These are phyloP conservation scores for Lophiostoma macrostomum DNA, from an alignment of 495 filamentous ascomycete genomes.

Conservation along the genomic window DNA sequence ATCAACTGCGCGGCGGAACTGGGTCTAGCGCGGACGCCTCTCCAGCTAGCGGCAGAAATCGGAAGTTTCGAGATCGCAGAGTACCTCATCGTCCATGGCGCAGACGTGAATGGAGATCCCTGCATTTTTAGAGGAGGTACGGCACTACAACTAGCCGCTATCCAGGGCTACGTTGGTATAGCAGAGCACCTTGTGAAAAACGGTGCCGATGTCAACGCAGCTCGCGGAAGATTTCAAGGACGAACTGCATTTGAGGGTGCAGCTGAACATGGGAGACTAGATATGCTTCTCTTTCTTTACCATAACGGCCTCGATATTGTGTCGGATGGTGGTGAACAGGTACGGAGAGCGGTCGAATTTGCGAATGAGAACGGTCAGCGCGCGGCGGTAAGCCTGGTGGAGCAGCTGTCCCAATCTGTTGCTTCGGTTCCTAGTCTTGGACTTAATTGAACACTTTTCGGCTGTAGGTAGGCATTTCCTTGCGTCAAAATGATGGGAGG, in stretches of 20 bases:
- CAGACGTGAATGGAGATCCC: constrained; percentile 37
- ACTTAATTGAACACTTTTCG: no score
- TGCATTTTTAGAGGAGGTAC: constrained; percentile 30
- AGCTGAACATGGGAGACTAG: constrained; percentile 46
- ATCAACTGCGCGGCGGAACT: background rate
- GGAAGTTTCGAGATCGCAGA: constrained; percentile 31
- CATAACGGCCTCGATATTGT: constrained; percentile 4
- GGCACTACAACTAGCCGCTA: constrained; percentile 34
- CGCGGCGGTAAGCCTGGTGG: background rate
- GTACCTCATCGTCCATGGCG: constrained; percentile 37
- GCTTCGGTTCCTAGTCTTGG: no score
- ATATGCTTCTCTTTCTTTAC: constrained; percentile 44
- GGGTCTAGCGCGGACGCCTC: constrained; percentile 18
- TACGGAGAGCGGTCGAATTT: constrained; percentile 3
- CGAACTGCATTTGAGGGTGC: constrained; percentile 46
- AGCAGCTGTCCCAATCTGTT: background rate
- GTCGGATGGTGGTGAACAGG: constrained; percentile 31
- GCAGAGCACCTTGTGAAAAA: constrained; percentile 28
- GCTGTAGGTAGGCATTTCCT: no score
- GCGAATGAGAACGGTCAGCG: constrained; percentile 9
- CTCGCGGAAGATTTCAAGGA: constrained; percentile 30
- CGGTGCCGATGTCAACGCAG: constrained; percentile 29
- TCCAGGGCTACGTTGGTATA: constrained; percentile 25
- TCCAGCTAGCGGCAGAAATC: constrained; percentile 37
- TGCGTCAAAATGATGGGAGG: no score